phyloP scores from a whole-genome alignment of 2,329 filamentous ascomycete species.

The Fusarium circinatum region DNA sequence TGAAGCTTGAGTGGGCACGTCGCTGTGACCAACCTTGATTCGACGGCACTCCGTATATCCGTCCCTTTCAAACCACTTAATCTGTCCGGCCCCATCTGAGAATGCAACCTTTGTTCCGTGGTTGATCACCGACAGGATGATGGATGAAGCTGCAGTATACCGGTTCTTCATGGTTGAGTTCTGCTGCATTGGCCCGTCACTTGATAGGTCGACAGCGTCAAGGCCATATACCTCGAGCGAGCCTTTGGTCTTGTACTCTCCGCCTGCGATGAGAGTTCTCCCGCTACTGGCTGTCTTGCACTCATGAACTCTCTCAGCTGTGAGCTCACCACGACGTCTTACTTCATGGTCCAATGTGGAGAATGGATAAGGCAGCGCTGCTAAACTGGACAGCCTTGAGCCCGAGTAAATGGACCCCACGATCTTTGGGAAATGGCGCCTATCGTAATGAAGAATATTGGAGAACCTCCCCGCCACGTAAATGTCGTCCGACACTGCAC shows the following conservation, averaged over 20 bases:
- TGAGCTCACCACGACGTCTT: slow-evolving; percentile 64
- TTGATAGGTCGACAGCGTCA: slow-evolving; percentile 44
- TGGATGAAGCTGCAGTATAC: slow-evolving; percentile 82
- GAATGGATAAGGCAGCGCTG: slow-evolving; percentile 75
- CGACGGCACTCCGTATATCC: slow-evolving; percentile 70
- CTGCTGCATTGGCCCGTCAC: slow-evolving; percentile 45
- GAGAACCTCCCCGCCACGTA: slow-evolving; percentile 91
- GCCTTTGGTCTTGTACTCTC: slow-evolving; percentile 92
- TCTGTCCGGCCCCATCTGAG: slow-evolving; percentile 82
- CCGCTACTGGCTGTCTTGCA: slow-evolving; percentile 64
- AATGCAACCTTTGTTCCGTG: slow-evolving; percentile 87
- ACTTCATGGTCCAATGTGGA: slow-evolving; percentile 70
- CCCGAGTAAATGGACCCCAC: slow-evolving; percentile 85
- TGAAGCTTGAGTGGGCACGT: slow-evolving; percentile 57
- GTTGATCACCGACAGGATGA: slow-evolving; percentile 81
- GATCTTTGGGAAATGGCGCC: slow-evolving; percentile 83
- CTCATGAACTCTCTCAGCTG: slow-evolving; percentile 62
- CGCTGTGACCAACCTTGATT: slow-evolving; percentile 66
- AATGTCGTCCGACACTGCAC: slow-evolving; percentile 77
- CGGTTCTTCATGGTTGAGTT: slow-evolving; percentile 77
- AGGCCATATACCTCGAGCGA: slow-evolving; percentile 88
- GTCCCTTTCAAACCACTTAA: slow-evolving; percentile 94
- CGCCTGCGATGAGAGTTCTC: slow-evolving; percentile 81
- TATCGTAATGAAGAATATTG: slow-evolving; percentile 88
- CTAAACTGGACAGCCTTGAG: slow-evolving; percentile 78